Evolutionary conservation across 1,284 basidiomycete genomes (phyloP).

Genomic region (Ceratobasidium sp.): DNA sequence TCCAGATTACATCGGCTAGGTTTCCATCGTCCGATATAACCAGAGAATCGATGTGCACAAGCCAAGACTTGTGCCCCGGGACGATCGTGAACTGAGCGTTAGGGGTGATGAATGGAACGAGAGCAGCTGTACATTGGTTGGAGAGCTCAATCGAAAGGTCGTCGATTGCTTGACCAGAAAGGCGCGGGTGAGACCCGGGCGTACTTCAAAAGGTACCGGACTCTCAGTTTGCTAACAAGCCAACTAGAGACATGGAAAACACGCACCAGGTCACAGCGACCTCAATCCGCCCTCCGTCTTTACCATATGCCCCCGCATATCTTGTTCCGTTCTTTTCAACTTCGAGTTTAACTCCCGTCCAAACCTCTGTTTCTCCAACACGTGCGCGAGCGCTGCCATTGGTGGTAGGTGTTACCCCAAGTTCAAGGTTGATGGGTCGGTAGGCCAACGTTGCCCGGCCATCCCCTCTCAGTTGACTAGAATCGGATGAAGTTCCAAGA

Average conservation of each 20-base stretch:
- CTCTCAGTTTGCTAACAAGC: not conserved
- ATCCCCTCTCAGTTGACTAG: constrained; percentile 70
- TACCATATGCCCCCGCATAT: constrained; percentile 57
- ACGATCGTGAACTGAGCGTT: constrained; percentile 66
- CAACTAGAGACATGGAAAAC: not conserved
- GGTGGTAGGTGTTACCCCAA: constrained; percentile 77
- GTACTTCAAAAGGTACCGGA: constrained; percentile 64
- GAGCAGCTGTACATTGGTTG: constrained; percentile 62
- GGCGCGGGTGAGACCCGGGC: constrained; percentile 78
- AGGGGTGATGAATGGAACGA: constrained; percentile 39
- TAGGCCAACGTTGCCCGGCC: constrained; percentile 74
- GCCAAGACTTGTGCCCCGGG: constrained; percentile 74
- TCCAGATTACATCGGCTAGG: constrained; percentile 77
- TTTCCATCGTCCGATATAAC: constrained; percentile 80
- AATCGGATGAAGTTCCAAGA: constrained; percentile 57
- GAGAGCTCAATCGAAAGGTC: constrained; percentile 76
- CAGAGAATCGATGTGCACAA: constrained; percentile 74
- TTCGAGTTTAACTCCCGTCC: constrained; percentile 79
- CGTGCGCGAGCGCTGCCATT: constrained; percentile 81
- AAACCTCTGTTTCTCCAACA: constrained; percentile 76
- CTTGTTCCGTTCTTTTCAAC: constrained; percentile 64
- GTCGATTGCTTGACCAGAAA: constrained; percentile 71
- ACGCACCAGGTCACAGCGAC: constrained; percentile 81
- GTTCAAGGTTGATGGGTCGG: constrained; percentile 76
- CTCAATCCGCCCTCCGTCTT: constrained; percentile 69